Conservation (phyloP, 306 rosid species). For the Geum urbanum region DNA sequence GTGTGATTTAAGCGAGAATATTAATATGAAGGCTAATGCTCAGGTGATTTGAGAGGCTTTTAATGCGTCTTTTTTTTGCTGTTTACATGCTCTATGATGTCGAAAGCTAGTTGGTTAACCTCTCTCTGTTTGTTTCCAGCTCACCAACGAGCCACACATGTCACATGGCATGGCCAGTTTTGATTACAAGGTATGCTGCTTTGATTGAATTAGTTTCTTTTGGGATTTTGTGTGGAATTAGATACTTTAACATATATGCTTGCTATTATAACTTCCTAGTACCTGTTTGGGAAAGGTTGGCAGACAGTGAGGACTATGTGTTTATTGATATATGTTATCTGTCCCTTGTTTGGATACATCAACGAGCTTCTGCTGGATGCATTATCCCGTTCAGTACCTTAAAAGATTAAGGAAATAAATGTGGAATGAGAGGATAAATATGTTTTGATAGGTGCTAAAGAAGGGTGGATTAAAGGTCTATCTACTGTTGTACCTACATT, state of each 20-base stretch:
- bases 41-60: conserved; percentile 45
- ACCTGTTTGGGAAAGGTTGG: neutral
- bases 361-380: neutral
- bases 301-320: neutral
- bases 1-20: conserved; percentile 72
- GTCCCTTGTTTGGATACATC: neutral
- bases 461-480: too few relatives aligned
- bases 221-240: neutral
- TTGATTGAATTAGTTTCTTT: neutral
- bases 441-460: neutral
- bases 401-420: neutral
- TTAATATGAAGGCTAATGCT: conserved; percentile 83
- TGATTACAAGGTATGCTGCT: conserved; percentile 78
- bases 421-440: neutral
- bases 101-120: conserved; percentile 2
- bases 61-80: neutral
- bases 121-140: conserved; percentile 43
- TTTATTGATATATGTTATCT: neutral
- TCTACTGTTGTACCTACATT: too few relatives aligned
- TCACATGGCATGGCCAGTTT: conserved; percentile 91
- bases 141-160: conserved; percentile 91
- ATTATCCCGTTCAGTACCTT: neutral
- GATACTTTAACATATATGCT: neutral
- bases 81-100: neutral
- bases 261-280: neutral